phyloP scores from a whole-genome alignment of 1,284 basidiomycete species.

The Austroboletus niveus region DNA sequence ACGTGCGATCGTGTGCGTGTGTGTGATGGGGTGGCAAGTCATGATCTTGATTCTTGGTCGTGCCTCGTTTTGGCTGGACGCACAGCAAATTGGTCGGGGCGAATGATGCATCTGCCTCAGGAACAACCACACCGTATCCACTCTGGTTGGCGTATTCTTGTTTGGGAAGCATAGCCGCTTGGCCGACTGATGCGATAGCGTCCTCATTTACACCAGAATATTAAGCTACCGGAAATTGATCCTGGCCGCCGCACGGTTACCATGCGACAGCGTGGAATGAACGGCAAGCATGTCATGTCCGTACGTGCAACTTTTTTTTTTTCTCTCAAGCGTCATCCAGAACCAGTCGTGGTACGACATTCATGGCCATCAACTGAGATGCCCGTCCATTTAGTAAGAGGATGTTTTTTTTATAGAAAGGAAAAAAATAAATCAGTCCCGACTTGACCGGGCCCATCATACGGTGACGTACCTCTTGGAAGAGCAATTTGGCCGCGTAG shows the following conservation, averaged over 20 bases:
- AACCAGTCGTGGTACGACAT: slow-evolving; percentile 83
- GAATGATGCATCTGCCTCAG: background rate
- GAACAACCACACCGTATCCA: background rate
- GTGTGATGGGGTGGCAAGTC: background rate
- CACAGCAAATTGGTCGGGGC: slow-evolving; percentile 17
- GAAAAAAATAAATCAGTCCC: background rate
- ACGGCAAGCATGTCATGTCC: background rate
- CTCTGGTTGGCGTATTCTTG: background rate
- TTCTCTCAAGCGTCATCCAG: slow-evolving; percentile 65
- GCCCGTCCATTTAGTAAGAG: slow-evolving; percentile 4
- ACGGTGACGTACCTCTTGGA: slow-evolving; percentile 79
- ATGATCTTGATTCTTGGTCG: background rate
- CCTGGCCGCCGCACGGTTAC: slow-evolving; percentile 1
- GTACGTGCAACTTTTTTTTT: background rate
- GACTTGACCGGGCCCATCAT: background rate
- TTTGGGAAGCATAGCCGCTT: slow-evolving; percentile 19
- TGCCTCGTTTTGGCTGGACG: background rate
- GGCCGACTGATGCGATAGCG: slow-evolving; percentile 9
- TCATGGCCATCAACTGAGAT: slow-evolving; percentile 88
- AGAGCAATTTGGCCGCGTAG: slow-evolving; percentile 95
- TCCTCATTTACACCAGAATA: background rate
- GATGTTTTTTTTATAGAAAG: background rate
- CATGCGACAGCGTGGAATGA: slow-evolving; percentile 1
- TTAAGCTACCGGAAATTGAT: background rate
- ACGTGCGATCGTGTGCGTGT: background rate